Base-by-base conservation (phyloP, 352 stramenopile genomes). In the Pythium sp. region DNA sequence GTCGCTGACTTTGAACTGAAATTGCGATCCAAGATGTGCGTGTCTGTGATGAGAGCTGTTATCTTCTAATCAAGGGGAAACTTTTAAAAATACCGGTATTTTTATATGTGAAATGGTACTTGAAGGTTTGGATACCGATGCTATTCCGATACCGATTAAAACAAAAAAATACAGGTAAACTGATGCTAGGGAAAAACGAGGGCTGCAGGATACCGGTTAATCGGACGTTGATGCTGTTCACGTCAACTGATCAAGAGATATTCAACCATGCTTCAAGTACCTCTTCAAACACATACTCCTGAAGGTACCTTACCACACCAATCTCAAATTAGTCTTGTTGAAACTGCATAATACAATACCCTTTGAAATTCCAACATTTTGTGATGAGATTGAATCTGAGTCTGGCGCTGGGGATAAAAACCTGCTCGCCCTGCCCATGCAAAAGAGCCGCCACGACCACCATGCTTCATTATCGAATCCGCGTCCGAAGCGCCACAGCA, bases 191-290 rank as follows among this genome's bases (percentile, higher is more conserved):
- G 12, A n/a, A 49, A 49, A 49, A 18, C 6, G 9, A 0, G 9
- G 11, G 11, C 11, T 12, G 4, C 36, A 43, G 12, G 12, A 43
- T 43, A 43, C 36, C 36, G 36, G 36, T 43, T 18, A 18, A 18
- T 43, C 0, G 36, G 36, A 43, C 18, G 11, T 14, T 43, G 36
- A 43, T 41, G n/a, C 22, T 55, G 58, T 64, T 64, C 59, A 64
- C 59, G 59, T 64, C 59, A 64, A 64, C 59, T 54, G 36, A 38
- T 43, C 41, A 62, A 61, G 26, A 14, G 28, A 26, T 59, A 28
- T 7, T 30, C 57, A 34, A 26, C 32, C 36, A 7, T 36, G 8
- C 59, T 64, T 64, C 59, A 64, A 64, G 59, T 64, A 56, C 59
- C 38, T 64, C 15, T 41, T 15, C 11, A 64, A 64, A 41, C 5